Conservation (phyloP, 2,329 filamentous ascomycete species). For the Ophiocordyceps camponoti-rufipedis region DNA sequence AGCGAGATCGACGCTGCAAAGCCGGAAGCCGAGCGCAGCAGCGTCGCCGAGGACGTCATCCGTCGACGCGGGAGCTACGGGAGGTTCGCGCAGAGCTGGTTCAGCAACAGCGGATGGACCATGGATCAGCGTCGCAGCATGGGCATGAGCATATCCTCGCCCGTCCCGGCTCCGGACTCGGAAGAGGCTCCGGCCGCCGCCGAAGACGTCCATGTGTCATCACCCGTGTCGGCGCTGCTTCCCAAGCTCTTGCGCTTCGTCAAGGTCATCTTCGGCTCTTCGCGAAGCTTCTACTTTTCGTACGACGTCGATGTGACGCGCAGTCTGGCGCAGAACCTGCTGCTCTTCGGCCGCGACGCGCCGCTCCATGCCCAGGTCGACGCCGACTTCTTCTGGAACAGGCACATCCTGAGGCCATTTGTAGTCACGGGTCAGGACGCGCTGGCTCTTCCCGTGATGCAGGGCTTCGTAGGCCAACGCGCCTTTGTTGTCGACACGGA, state of each 20-base stretch:
- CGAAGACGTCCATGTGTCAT: slow-evolving; percentile 12
- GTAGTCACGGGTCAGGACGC: slow-evolving; percentile 52
- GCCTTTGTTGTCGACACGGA: slow-evolving; percentile 55
- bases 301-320: slow-evolving; percentile 88
- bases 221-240: slow-evolving; percentile 32
- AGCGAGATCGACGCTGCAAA: slow-evolving; percentile 14
- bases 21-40: slow-evolving; percentile 26
- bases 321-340: slow-evolving; percentile 23
- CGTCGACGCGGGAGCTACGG: slow-evolving; percentile 69
- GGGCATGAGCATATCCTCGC: slow-evolving; percentile 37
- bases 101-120: slow-evolving; percentile 69
- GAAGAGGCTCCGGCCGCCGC: slow-evolving; percentile 17
- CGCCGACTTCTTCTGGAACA: slow-evolving; percentile 81
- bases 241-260: slow-evolving; percentile 75
- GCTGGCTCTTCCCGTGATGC: slow-evolving; percentile 67
- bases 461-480: slow-evolving; percentile 83
- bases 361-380: slow-evolving; percentile 60
- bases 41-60: slow-evolving; percentile 79
- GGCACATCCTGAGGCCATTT: slow-evolving; percentile 54
- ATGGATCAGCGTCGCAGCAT: slow-evolving; percentile 50
- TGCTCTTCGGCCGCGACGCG: slow-evolving; percentile 6
- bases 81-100: slow-evolving; percentile 79
- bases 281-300: slow-evolving; percentile 80
- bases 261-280: slow-evolving; percentile 66
- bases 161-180: slow-evolving; percentile 5